phyloP scores from a whole-genome alignment of 2,329 filamentous ascomycete genomes.

The Epichloe brachyelytri region DNA sequence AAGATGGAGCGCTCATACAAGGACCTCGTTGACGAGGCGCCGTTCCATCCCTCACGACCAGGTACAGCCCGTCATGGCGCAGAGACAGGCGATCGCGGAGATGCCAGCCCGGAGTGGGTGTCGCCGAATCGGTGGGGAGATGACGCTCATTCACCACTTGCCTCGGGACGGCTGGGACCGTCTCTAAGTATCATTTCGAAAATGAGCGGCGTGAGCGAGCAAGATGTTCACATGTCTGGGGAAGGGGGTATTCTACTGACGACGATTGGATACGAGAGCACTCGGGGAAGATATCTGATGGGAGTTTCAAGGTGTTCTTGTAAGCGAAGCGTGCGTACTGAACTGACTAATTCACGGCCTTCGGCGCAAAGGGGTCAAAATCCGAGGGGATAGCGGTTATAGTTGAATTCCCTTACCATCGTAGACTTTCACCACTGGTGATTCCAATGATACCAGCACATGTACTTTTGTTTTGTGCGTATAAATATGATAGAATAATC shows the following conservation, averaged over 20 bases:
- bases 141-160: slow-evolving; percentile 3
- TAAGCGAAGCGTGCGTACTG: slow-evolving; percentile 1
- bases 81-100: slow-evolving; percentile 2
- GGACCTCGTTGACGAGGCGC: slow-evolving; percentile 20
- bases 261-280: slow-evolving; percentile 9
- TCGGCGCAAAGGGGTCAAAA: too few relatives aligned
- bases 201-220: slow-evolving; percentile 2
- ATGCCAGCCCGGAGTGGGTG: slow-evolving; percentile 6
- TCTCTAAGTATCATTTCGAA: slow-evolving; percentile 3
- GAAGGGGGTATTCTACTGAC: slow-evolving; percentile 1
- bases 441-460: slow-evolving; percentile 4
- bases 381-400: too few relatives aligned
- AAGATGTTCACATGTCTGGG: slow-evolving; percentile 8
- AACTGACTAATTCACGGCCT: neutral
- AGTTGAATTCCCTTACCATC: neutral
- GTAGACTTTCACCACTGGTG: neutral
- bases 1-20: slow-evolving; percentile 20
- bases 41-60: slow-evolving; percentile 26
- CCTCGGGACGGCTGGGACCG: slow-evolving; percentile 3
- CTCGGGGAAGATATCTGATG: slow-evolving; percentile 11
- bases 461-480: neutral
- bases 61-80: slow-evolving; percentile 11
- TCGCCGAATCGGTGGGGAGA: slow-evolving; percentile 6
- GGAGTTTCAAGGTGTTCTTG: slow-evolving; percentile 16
- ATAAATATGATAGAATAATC: neutral